Base-by-base conservation (phyloP, 1,284 basidiomycete species). In the Microbotryum intermedium region DNA sequence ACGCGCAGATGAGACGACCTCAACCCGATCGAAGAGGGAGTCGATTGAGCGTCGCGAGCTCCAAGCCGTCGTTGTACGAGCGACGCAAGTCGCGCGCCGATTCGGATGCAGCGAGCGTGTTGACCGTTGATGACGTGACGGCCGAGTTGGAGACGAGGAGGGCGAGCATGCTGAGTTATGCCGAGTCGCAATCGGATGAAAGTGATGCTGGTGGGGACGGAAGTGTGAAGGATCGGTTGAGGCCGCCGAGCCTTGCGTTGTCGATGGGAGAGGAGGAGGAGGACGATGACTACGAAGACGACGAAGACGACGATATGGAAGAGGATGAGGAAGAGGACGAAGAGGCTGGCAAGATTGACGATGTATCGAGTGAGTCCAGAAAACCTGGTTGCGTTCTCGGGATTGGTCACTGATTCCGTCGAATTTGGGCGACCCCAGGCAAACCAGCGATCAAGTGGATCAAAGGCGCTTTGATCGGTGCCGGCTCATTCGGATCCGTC, bases 51-150 rank as follows among this genome's bases (percentile, higher is more conserved):
- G 59, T 54, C n/a, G 62, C 58, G 4, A 59, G 55, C 9, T 59
- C 60, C 42, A 64, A 59, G 29, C n/a, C 60, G 28, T 39, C 34
- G 34, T 30, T 51, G 50, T 65, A 60, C 60, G 64, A 65, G 26
- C 46, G 60, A 20, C 21, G 61, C 57, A 60, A 57, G 30, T 39
- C 34, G 34, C 34, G 34, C 6, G 34, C 34, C 34, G 66, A 65
- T 50, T 57, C 51, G 23, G 93, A 97, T 71, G 87, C 87, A 1
- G 90, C 89, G 6, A 93, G 89, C 72, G 76, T 98, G 68, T 81
- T 98, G 72, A 98, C 94, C 0, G 88, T 98, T 18, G 94, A 98
- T 72, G 91, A 98, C 76, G 95, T 98, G 69, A 97, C 94, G 0
- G 92, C 90, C 6, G 89, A 94, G 71, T 89, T 98, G 1, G 94